Evolutionary conservation across 768 basidiomycete species (phyloP).

Genomic region (Coprinopsis marcescibilis): DNA sequence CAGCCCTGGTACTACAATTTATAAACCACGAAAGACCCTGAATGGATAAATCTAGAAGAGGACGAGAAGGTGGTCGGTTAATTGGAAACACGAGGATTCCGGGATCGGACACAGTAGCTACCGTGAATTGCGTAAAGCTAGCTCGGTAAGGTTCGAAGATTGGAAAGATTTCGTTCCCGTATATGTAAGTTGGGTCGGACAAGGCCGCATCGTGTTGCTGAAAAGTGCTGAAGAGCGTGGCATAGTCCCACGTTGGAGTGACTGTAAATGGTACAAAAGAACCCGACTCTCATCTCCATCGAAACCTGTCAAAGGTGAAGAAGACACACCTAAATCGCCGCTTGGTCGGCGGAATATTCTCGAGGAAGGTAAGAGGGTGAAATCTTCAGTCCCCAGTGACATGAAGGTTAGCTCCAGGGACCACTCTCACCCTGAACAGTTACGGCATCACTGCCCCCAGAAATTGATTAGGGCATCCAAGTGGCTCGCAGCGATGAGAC

Average conservation of each 20-base stretch:
- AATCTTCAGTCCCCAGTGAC: neutral
- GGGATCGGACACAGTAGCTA: no score
- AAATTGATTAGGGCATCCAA: no score
- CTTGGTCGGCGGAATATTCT: neutral
- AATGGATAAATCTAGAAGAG: no score
- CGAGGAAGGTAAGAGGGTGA: neutral
- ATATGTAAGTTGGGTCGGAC: no score
- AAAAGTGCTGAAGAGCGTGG: neutral
- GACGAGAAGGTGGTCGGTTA: no score
- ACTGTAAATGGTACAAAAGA: neutral
- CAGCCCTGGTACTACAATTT: no score
- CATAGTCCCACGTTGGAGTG: neutral
- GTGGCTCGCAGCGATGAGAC: no score
- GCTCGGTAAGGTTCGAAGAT: no score
- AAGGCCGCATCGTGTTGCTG: neutral
- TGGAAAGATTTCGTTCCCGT: no score
- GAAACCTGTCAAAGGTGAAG: neutral
- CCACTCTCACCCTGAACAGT: neutral
- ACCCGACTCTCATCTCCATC: neutral
- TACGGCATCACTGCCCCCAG: neutral
- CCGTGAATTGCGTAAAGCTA: no score
- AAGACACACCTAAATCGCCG: neutral
- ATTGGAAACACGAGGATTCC: no score
- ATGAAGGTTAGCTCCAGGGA: neutral
- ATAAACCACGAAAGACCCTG: no score